Evolutionary conservation across 176 grass and related monocot genomes (phyloP).

Genomic region (maize (Zea mays)): Zm-B73-REFERENCE-NAM-5.0 NC_050098.1:93646001-93646500

Average conservation of each 20-base stretch:
- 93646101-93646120: constrained; percentile 88
- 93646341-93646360: constrained; percentile 33
- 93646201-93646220: constrained; percentile 80
- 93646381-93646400: constrained; percentile 8
- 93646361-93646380: constrained; percentile 29
- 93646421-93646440: constrained; percentile 89
- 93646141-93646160: constrained; percentile 93
- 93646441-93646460: constrained; percentile 60
- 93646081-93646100: constrained; percentile 73
- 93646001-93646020: constrained; percentile 23
- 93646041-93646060: constrained; percentile 62
- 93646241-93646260: constrained; percentile 87
- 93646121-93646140: constrained; percentile 71
- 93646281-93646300: constrained; percentile 79
- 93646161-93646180: constrained; percentile 96
- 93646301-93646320: constrained; percentile 84
- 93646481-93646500: constrained; percentile 88
- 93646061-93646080: constrained; percentile 75
- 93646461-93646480: constrained; percentile 77
- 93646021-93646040: constrained; percentile 72
- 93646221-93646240: constrained; percentile 95
- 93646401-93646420: constrained; percentile 73
- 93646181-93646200: constrained; percentile 99
- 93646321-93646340: constrained; percentile 66
- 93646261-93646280: constrained; percentile 87